Percentiles rank a stretch among this genome's conserved stretches.
Evolutionary conservation across 75 land plant species (phyloP).

Genomic region (Picea glauca): DNA sequence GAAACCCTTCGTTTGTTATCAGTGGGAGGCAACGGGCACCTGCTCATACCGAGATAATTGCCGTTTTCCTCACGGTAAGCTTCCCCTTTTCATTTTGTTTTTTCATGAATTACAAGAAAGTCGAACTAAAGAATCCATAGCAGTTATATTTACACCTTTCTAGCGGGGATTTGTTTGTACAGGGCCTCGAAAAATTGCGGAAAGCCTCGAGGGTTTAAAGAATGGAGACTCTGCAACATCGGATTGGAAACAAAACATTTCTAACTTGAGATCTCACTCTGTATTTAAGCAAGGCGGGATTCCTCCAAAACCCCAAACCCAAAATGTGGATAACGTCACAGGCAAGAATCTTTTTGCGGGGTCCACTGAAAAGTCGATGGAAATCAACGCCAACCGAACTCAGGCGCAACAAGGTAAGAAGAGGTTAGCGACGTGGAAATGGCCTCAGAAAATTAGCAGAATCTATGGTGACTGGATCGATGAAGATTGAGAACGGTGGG

Average conservation of each 20-base stretch:
- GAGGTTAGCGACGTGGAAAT: background rate
- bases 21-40: slow-evolving; percentile 1
- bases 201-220: background rate
- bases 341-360: background rate
- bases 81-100: background rate
- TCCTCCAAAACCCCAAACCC: background rate
- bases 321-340: background rate
- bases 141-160: background rate
- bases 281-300: background rate
- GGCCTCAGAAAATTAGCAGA: slow-evolving; percentile 9
- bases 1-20: slow-evolving; percentile 2
- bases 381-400: background rate
- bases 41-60: slow-evolving; percentile 1
- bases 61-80: slow-evolving; percentile 2
- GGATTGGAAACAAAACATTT: no score
- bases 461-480: slow-evolving; percentile 10
- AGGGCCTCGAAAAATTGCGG: background rate
- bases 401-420: background rate
- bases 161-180: background rate
- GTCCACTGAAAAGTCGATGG: background rate
- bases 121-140: background rate
- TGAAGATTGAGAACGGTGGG: background rate
- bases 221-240: background rate
- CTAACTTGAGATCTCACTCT: no score
- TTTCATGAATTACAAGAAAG: background rate